These are phyloP conservation scores for Nicotiana noctiflora DNA, from an alignment of 257 asterid genomes.

Conservation along the genomic window DNA sequence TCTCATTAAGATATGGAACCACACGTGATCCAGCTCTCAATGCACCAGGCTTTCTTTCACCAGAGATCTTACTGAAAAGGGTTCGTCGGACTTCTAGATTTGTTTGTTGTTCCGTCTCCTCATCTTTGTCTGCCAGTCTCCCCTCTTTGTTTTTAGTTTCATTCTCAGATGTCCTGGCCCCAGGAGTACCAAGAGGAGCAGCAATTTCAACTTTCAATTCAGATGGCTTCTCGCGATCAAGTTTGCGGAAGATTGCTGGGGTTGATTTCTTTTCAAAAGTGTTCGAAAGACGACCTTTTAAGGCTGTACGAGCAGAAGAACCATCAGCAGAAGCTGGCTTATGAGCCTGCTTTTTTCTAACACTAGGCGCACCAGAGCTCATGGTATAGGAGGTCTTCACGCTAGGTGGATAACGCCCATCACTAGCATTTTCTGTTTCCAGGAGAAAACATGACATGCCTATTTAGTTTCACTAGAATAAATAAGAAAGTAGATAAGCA, in stretches of 20 bases:
- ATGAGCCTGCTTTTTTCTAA: slow-evolving; percentile 21
- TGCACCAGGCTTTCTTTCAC: slow-evolving; percentile 14
- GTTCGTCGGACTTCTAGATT: slow-evolving; percentile 42
- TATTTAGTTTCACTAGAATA: not conserved
- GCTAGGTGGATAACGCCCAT: slow-evolving; percentile 40
- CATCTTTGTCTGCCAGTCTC: slow-evolving; percentile 15
- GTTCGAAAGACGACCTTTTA: slow-evolving; percentile 37
- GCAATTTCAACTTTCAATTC: slow-evolving; percentile 18
- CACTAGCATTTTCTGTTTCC: slow-evolving; percentile 45
- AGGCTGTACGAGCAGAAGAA: slow-evolving; percentile 41
- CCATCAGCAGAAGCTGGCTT: slow-evolving; percentile 28
- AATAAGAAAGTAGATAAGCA: no score
- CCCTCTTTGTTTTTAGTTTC: slow-evolving; percentile 18
- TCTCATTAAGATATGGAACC: slow-evolving; percentile 48
- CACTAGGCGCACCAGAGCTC: slow-evolving; percentile 34
- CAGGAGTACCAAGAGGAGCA: slow-evolving; percentile 25
- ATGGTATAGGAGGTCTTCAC: slow-evolving; percentile 32
- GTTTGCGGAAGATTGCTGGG: slow-evolving; percentile 62
- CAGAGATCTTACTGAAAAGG: slow-evolving; percentile 45
- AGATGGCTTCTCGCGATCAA: slow-evolving; percentile 48
- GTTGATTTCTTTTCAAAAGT: slow-evolving; percentile 30
- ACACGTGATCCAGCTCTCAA: slow-evolving; percentile 40
- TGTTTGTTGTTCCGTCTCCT: slow-evolving; percentile 17
- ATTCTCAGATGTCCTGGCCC: slow-evolving; percentile 21
- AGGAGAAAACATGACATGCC: not conserved